Evolutionary conservation across 345 rosid genomes (phyloP), one percentile per base, ranked within the genome.

Genomic region (Salix arbutifolia): DNA sequence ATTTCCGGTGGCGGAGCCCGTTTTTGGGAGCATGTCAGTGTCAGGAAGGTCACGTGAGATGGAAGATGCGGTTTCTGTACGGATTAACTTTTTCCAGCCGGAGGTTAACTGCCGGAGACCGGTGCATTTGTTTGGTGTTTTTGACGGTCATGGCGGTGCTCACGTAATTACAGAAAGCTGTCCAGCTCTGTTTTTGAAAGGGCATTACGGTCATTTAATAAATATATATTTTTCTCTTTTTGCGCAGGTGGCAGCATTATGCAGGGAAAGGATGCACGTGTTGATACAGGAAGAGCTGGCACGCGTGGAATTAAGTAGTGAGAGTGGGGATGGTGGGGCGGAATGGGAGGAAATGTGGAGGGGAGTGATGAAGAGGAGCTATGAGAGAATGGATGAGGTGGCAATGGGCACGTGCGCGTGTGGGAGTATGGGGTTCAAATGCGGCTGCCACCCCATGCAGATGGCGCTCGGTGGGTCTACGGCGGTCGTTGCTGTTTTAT

Each of bases 101-200:
- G 89, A 78, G 62, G 11, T 90, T 31, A 84, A 78, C 83, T 67
- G 46, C 30, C 69, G 78, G 16, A 74, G 71, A 60, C 90, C 98
- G 33, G 85, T 90, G 76, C 97, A 94, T 85, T 91, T 85, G 90
- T 91, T 92, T 75, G 94, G 83, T 50, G 93, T 94, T 13, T 94
- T 81, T 80, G 98, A 94, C 75, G 98, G 98, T 13, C 97, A 92
- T 28, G 97, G 96, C 30, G 96, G 97, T 50, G 19, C 90, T 82
- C 90, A 91, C 28, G 88, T 83, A 73, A 83, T 9, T 8, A 30
- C 25, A 44, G 8, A 6, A 8, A 53, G 11, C 42, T 18, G 17
- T 18, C 38, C 30, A 53, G 8, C 30, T 66, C 10, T 6, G 1
- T 71, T 67, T 61, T 13, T 6, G 23, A 38, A 67, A 56, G 86